Evolutionary conservation across 1,139 yeast genomes (phyloP).

Genomic region (Meyerozyma guilliermondii): DNA sequence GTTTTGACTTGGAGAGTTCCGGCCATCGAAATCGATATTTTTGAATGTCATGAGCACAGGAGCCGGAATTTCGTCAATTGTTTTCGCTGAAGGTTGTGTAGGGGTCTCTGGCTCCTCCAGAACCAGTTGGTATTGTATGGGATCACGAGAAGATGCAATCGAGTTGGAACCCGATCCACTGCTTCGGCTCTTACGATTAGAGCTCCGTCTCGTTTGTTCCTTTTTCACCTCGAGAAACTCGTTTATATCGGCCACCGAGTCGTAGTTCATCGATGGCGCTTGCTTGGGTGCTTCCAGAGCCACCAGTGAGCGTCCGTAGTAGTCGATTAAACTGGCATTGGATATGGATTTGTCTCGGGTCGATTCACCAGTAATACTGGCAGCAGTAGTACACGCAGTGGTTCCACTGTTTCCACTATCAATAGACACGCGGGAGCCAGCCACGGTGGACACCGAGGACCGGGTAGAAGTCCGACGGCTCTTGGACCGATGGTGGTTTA

Average conservation of each 20-base stretch:
- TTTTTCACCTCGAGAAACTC: not conserved
- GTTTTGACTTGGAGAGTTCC: not conserved
- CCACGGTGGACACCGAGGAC: not conserved
- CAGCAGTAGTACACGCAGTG: not conserved
- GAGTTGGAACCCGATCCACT: not conserved
- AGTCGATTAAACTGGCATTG: not conserved
- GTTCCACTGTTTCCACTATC: not conserved
- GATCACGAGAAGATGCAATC: not conserved
- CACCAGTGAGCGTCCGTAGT: not conserved
- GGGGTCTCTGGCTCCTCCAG: not conserved
- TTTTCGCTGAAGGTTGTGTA: not conserved
- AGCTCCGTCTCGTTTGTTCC: not conserved
- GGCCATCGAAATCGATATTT: constrained; percentile 8
- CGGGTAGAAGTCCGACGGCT: not conserved
- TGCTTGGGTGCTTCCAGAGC: constrained; percentile 1
- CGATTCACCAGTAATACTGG: not conserved
- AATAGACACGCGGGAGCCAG: not conserved
- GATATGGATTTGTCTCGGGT: not conserved
- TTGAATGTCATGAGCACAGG: constrained; percentile 6
- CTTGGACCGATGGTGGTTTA: constrained; percentile 10
- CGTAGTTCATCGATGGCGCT: not conserved
- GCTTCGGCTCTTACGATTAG: not conserved
- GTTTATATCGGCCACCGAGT: constrained; percentile 1
- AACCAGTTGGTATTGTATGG: not conserved
- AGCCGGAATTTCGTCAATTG: not conserved